Evolutionary conservation across 768 basidiomycete species (phyloP), one percentile per base, ranked within the genome.

Genomic region (Pleurotus sapidus): DNA sequence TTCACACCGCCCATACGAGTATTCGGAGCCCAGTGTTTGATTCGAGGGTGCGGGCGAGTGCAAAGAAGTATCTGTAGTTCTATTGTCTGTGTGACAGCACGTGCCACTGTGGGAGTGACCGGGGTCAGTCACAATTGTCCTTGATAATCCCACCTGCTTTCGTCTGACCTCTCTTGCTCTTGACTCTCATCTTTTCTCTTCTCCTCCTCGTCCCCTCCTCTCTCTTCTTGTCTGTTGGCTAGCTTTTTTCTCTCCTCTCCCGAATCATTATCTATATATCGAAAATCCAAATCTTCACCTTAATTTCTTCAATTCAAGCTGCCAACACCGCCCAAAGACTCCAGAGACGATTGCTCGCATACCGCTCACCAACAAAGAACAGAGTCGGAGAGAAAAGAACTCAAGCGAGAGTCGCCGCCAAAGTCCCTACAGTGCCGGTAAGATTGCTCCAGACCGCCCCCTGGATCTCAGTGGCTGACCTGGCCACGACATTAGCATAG

Each of bases 21-120:
- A 93, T 98, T 63, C 82, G 87, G 57, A 95, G 90, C 68, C 67
- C 72, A 15, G 80, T 86, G 4, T 98, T 98, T 74, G 95, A 98
- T 68, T 76, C 77, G 4, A 82, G 91, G 43, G 88, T 98, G 1
- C 79, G 92, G 59, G 86, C 88, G 17, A 90, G 88, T 72, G 97
- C 96, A 51, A 91, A 87, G 74, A 91, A 89, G 76, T 75, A 93
- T 70, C 73, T 98, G 64, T 87, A 55, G 47, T 30, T 39, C 30
- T 48, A 30, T 47, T 46, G 43, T 59, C 14, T 58, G 48, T 58
- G 48, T 54, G n/a, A 30, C 15, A 43, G 17, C 49, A 54, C 39
- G 57, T 45, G 57, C 15, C 15, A 61, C 34, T 55, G 40, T 45
- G 30, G 57, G 46, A 61, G 70, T 70, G 70, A 59, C 66, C 49